A percentile compares a stretch with the other conserved stretches of the same genome.
Evolutionary conservation across 179 eudicot genomes (phyloP).

Genomic region (Heliamphora pulchella): DNA sequence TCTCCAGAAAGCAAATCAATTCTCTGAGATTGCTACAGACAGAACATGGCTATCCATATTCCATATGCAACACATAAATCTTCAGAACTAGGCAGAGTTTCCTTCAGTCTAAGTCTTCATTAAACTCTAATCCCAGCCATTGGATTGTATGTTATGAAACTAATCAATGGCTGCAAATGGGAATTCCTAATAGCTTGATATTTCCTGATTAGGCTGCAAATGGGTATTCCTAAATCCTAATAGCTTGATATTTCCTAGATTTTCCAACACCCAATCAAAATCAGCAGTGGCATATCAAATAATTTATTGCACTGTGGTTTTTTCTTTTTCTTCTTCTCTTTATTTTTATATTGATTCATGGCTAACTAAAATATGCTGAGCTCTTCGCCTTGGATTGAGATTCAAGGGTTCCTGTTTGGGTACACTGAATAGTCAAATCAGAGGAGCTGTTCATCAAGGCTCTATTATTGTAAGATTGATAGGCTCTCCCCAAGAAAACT

Average conservation of each 20-base stretch:
- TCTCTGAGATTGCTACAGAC: not conserved
- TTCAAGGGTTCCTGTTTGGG: not conserved
- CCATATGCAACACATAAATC: not conserved
- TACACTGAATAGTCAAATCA: conserved; percentile 26
- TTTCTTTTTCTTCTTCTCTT: too few relatives aligned
- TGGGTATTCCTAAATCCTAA: not conserved
- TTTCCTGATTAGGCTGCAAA: not conserved
- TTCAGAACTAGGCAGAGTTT: too few relatives aligned
- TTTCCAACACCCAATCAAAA: not conserved
- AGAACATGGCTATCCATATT: not conserved
- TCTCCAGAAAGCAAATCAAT: conserved; percentile 20
- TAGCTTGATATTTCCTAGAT: not conserved
- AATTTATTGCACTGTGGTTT: not conserved
- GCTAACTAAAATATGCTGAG: not conserved
- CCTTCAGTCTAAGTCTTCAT: not conserved
- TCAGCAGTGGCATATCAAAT: not conserved
- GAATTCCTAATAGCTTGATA: not conserved
- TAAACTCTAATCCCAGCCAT: not conserved
- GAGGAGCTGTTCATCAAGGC: conserved; percentile 17
- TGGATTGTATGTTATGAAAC: not conserved
- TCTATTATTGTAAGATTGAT: conserved; percentile 22
- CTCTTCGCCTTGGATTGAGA: not conserved
- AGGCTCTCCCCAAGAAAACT: conserved; percentile 13
- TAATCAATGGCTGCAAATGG: not conserved
- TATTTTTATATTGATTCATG: too few relatives aligned